Percentiles rank a stretch among this genome's conserved stretches.
Evolutionary conservation across 2,329 filamentous ascomycete genomes (phyloP).

Genomic region (Trichoderma pleuroti): DNA sequence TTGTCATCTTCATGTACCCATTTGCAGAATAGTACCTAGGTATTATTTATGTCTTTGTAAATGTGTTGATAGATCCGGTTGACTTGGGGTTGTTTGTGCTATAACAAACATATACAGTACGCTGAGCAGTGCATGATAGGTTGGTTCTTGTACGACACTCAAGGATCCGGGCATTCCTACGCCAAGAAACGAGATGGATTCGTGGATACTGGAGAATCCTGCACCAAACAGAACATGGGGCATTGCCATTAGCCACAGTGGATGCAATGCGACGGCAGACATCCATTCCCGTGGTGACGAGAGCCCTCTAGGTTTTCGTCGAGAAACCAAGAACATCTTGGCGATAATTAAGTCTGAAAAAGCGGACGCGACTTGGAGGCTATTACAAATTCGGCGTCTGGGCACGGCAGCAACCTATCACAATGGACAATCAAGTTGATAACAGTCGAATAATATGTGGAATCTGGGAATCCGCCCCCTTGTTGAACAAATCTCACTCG

Average conservation of each 20-base stretch:
- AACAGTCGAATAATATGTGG: neutral
- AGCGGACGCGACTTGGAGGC: neutral
- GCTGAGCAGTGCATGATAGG: too few relatives aligned
- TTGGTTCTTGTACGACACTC: too few relatives aligned
- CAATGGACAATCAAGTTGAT: neutral
- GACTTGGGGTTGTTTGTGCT: neutral
- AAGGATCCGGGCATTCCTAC: neutral
- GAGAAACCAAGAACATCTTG: neutral
- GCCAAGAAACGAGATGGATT: neutral
- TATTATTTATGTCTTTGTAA: neutral
- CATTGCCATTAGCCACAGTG: neutral
- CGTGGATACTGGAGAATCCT: neutral
- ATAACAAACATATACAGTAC: too few relatives aligned
- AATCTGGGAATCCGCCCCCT: neutral
- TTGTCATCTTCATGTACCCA: neutral
- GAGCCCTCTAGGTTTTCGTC: neutral
- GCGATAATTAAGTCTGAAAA: neutral
- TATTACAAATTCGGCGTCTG: neutral
- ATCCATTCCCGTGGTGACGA: neutral
- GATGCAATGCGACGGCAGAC: neutral
- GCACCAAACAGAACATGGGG: neutral
- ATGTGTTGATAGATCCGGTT: neutral
- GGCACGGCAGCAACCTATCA: neutral
- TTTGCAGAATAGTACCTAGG: neutral
- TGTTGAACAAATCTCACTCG: neutral